phyloP scores from a whole-genome alignment of 768 basidiomycete species.

The Rossbeevera mucosa region DNA sequence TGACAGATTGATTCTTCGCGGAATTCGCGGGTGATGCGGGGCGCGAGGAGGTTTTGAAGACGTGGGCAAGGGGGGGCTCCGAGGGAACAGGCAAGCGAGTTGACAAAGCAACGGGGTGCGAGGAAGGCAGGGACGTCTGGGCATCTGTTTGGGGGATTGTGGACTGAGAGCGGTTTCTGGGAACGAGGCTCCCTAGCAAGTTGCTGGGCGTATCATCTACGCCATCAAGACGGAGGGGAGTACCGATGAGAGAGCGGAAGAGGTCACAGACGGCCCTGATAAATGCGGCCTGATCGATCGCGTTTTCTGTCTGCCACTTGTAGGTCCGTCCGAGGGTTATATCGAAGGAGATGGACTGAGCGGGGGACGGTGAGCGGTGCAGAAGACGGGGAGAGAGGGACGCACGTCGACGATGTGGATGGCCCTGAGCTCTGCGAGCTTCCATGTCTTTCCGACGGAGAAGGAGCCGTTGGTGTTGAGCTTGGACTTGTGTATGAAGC shows the following conservation, averaged over 20 bases:
- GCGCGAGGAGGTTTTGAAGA: conserved; percentile 31
- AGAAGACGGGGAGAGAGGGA: conserved; percentile 8
- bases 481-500: conserved; percentile 94
- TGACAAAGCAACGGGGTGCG: conserved; percentile 2
- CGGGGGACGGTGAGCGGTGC: conserved; percentile 12
- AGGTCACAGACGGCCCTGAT: conserved; percentile 60
- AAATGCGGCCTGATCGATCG: conserved; percentile 69
- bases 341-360: conserved; percentile 63
- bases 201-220: conserved; percentile 42
- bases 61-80: conserved; percentile 23
- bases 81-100: conserved; percentile 6
- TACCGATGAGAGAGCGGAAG: conserved; percentile 46
- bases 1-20: conserved; percentile 19
- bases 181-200: conserved; percentile 6
- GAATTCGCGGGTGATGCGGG: conserved; percentile 40
- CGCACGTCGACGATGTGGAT: conserved; percentile 75
- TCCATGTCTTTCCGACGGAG: conserved; percentile 98
- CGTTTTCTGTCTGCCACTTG: conserved; percentile 80
- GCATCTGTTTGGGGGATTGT: conserved; percentile 14
- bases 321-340: conserved; percentile 88
- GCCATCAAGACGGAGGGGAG: conserved; percentile 56
- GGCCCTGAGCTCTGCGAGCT: conserved; percentile 70
- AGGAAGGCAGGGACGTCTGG: background rate
- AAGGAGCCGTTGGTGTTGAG: conserved; percentile 91
- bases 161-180: conserved; percentile 5